Percentiles rank a stretch among this genome's conserved stretches.
Conservation (phyloP, 805 yeast genomes). For the Lipomyces japonicus region DNA sequence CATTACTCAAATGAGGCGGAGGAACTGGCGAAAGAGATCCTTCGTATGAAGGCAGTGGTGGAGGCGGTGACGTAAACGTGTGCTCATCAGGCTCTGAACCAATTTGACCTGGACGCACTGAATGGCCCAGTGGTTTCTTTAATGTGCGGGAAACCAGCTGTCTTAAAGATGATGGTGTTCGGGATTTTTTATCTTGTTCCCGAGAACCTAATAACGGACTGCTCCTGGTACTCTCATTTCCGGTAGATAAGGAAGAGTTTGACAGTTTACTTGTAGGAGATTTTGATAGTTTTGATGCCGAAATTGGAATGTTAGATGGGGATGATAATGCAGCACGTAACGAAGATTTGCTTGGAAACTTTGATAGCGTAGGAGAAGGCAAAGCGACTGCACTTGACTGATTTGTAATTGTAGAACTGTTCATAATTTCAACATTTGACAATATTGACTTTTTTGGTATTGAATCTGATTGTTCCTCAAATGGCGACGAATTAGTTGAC, state of each 20-base stretch:
- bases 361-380: background rate
- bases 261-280: background rate
- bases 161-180: constrained; percentile 4
- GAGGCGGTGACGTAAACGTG: constrained; percentile 8
- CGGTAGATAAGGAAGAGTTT: background rate
- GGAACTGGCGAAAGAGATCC: background rate
- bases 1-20: constrained; percentile 18
- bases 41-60: background rate
- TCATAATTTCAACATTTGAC: too few species aligned
- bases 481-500: constrained; percentile 3
- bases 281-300: background rate
- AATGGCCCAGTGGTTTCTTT: constrained; percentile 2
- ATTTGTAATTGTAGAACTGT: too few species aligned
- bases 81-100: background rate
- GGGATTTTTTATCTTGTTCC: background rate
- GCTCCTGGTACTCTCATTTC: background rate
- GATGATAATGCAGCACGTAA: background rate
- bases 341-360: background rate
- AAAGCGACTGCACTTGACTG: too few species aligned
- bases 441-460: too few species aligned
- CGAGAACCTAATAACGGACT: too few species aligned
- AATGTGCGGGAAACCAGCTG: constrained; percentile 5
- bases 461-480: background rate
- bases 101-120: too few species aligned
- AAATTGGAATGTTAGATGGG: constrained; percentile 1